These are phyloP conservation scores for Kurtzmaniella quercitrusa DNA, from an alignment of 1,139 yeast species.

Conservation along the genomic window DNA sequence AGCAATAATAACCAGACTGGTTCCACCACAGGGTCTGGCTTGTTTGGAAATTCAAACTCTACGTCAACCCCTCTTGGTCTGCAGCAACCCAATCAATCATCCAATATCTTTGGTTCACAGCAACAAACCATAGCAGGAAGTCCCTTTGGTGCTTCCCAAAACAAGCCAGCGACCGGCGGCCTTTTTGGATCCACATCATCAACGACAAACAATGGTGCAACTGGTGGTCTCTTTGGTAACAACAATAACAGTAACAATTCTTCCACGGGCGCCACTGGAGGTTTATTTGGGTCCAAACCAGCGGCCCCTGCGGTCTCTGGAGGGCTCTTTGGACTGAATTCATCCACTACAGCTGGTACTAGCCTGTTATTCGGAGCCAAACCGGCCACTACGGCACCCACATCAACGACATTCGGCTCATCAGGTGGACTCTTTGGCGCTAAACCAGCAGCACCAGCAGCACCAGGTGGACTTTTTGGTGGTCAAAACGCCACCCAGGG, in stretches of 20 bases:
- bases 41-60: conserved; percentile 15
- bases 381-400: conserved; percentile 5
- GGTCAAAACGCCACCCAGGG: conserved; percentile 12
- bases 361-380: conserved; percentile 19
- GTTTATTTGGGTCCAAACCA: conserved; percentile 19
- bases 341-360: conserved; percentile 4
- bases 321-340: conserved; percentile 16
- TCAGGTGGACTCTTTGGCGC: conserved; percentile 18
- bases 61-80: background rate
- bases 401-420: conserved; percentile 12
- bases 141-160: conserved; percentile 19
- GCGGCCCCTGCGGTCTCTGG: conserved; percentile 2
- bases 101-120: conserved; percentile 24
- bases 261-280: conserved; percentile 13
- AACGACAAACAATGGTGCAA: conserved; percentile 9
- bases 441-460: conserved; percentile 11
- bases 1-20: conserved; percentile 1
- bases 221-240: conserved; percentile 35
- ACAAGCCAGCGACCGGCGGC: conserved; percentile 22
- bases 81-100: conserved; percentile 8
- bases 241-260: conserved; percentile 16
- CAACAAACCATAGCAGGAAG: conserved; percentile 9
- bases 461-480: conserved; percentile 17
- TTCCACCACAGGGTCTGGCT: conserved; percentile 5
- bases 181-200: conserved; percentile 27